phyloP scores from a whole-genome alignment of 1,139 yeast genomes.

The Geotrichum siamense region DNA sequence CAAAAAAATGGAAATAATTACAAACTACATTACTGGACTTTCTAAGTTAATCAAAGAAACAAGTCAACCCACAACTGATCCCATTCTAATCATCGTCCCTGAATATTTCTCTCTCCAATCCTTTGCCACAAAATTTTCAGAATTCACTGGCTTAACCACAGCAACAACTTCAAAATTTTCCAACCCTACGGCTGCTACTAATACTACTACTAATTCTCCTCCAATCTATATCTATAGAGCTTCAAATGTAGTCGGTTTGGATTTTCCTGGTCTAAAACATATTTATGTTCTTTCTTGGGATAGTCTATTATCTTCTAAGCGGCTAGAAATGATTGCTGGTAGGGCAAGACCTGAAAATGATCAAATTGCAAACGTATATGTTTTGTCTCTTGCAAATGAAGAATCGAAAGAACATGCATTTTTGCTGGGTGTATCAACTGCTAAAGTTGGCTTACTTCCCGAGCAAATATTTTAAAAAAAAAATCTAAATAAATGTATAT shows the following conservation, averaged over 20 bases:
- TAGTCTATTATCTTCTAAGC: constrained; percentile 14
- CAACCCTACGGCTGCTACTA: too few relatives aligned
- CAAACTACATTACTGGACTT: constrained; percentile 9
- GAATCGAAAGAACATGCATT: constrained; percentile 8
- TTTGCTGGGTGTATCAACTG: constrained; percentile 15
- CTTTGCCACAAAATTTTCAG: constrained; percentile 6
- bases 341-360: constrained; percentile 11
- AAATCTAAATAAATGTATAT: too few relatives aligned
- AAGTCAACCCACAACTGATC: neutral
- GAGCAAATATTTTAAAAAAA: neutral
- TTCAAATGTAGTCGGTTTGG: constrained; percentile 15
- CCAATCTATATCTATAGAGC: constrained; percentile 14
- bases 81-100: constrained; percentile 14
- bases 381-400: constrained; percentile 15
- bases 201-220: neutral
- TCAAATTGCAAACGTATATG: constrained; percentile 7
- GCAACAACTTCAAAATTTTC: constrained; percentile 9
- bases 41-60: constrained; percentile 10
- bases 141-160: constrained; percentile 2
- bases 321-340: constrained; percentile 13
- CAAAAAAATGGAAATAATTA: neutral
- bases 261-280: constrained; percentile 19
- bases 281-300: constrained; percentile 20
- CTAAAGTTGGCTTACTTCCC: constrained; percentile 11
- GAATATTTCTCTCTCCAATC: constrained; percentile 13